Conservation (phyloP, 179 eudicot genomes). For the Carnegiea gigantea region DNA sequence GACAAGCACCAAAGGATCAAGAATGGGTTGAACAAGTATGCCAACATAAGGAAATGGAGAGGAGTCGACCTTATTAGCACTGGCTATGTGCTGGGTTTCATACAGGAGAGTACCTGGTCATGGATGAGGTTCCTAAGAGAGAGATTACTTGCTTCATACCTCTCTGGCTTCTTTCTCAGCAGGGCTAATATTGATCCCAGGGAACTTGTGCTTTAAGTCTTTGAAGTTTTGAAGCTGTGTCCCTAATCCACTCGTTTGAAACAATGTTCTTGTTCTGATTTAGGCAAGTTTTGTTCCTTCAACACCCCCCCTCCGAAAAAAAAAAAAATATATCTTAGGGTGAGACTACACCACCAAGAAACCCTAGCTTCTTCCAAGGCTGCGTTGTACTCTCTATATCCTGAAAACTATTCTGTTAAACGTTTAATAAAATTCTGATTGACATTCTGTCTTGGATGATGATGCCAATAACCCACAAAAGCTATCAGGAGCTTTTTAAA, state of each 20-base stretch:
- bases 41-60: slow-evolving; percentile 40
- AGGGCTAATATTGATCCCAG: slow-evolving; percentile 42
- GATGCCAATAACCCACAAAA: background rate
- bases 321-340: too few relatives aligned
- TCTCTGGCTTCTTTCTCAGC: slow-evolving; percentile 24
- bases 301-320: background rate
- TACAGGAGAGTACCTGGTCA: slow-evolving; percentile 21
- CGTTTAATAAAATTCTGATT: background rate
- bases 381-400: background rate
- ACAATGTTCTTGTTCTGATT: background rate
- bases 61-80: slow-evolving; percentile 21
- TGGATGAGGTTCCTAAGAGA: slow-evolving; percentile 26
- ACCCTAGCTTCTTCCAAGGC: background rate
- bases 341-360: background rate
- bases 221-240: background rate
- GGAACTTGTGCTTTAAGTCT: slow-evolving; percentile 15
- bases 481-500: background rate
- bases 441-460: background rate
- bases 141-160: slow-evolving; percentile 28
- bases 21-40: slow-evolving; percentile 26
- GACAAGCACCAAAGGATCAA: slow-evolving; percentile 32
- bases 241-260: background rate
- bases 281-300: background rate
- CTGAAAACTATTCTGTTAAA: background rate
- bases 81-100: slow-evolving; percentile 20